Base-by-base conservation (phyloP, 2,329 filamentous ascomycete genomes). In the Aspergillus sp. region DNA sequence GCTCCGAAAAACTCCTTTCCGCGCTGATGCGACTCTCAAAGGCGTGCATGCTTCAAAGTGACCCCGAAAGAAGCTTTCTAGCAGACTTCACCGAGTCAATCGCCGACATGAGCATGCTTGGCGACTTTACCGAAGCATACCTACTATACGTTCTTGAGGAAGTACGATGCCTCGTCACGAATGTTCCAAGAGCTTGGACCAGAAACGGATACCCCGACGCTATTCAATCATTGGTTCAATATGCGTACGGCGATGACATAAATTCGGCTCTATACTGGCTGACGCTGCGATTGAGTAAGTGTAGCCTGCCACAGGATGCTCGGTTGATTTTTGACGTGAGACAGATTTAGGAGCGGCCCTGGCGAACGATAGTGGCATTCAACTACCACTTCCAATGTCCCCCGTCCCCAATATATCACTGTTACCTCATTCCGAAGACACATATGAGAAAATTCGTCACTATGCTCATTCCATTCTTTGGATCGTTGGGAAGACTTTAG, bases 191-290 rank as follows among this genome's bases (percentile, higher is more conserved):
- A 2, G 53, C 59, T 9, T 72, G 68, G 69, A 22, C 32, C 39
- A 46, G 51, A 49, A 31, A 55, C 29, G 14, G n/a, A 10, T 53
- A 64, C 6, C 49, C 11, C n/a, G 58, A 65, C 1, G 18, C 53
- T 14, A 16, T 36, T 1, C 54, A 63, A 12, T 52, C 54, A 4
- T 31, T 70, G 11, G 57, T 53, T 22, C 53, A 64, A 18, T 57
- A 65, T 36, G 62, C 65, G 1, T 57, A 60, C 4, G 60, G 57
- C 9, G 57, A 63, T 29, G 50, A 62, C 45, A 54, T 73, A 4
- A 62, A 64, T n/a, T 67, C 70, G 4, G 64, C 67, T 7, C 61
- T 68, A 7, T 73, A 71, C 56, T 73, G 71, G 69, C 57, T 72
- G 51, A 64, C 67, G 52, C 20, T 70, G 49, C 64, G 71, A 52